Conservation (phyloP, 257 asterid species). For the Solanum phureja region DNA sequence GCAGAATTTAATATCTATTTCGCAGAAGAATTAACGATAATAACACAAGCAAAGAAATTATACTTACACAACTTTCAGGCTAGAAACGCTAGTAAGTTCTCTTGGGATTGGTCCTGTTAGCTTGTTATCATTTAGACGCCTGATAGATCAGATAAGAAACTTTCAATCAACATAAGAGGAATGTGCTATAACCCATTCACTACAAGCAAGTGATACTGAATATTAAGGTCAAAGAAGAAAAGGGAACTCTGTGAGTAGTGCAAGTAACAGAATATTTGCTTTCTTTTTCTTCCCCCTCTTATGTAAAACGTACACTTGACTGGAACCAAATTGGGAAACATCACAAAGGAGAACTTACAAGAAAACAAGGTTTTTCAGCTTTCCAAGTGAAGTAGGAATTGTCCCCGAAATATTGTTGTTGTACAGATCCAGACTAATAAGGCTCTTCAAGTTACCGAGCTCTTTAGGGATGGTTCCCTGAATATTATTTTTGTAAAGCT, state of each 20-base stretch:
- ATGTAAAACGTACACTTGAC: neutral
- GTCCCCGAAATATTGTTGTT: slow-evolving; percentile 78
- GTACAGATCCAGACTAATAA: slow-evolving; percentile 89
- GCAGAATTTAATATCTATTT: neutral
- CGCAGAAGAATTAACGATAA: neutral
- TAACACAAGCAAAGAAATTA: neutral
- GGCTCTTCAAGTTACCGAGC: slow-evolving; percentile 75
- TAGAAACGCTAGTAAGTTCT: slow-evolving; percentile 37
- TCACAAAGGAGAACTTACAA: slow-evolving; percentile 43
- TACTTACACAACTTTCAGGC: slow-evolving; percentile 86
- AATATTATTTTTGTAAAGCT: slow-evolving; percentile 80
- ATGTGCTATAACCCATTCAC: neutral
- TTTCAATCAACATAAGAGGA: neutral
- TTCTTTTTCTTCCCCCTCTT: neutral
- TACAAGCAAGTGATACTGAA: neutral
- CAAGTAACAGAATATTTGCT: neutral
- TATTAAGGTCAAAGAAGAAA: neutral
- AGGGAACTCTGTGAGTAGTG: neutral
- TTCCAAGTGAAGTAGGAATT: slow-evolving; percentile 69
- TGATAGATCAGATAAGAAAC: slow-evolving; percentile 15
- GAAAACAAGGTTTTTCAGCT: slow-evolving; percentile 73
- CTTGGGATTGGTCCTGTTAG: slow-evolving; percentile 63
- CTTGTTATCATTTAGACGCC: slow-evolving; percentile 69
- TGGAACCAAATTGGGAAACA: neutral
- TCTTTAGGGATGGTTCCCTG: slow-evolving; percentile 79